Percentiles rank a stretch among this genome's conserved stretches.
These are phyloP conservation scores for Chlorella sorokiniana DNA, from an alignment of 139 green algal species.

Conservation along the genomic window DNA sequence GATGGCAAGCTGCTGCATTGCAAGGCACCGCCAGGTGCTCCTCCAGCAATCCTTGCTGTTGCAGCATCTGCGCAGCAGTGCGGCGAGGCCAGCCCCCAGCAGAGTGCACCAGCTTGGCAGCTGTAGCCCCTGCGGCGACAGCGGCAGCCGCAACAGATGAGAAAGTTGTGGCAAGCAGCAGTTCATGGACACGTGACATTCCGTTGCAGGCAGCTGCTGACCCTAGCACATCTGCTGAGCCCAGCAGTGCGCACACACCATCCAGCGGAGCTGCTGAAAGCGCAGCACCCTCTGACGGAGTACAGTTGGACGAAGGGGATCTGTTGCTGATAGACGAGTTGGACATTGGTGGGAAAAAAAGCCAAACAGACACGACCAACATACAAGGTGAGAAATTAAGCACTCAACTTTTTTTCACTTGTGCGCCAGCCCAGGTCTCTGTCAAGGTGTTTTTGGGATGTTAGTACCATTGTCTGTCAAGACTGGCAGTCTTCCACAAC, in stretches of 20 bases:
- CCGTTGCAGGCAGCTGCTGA: not conserved
- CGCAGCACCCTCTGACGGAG: too few species aligned
- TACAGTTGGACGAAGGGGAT: too few species aligned
- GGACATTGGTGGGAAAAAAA: too few species aligned
- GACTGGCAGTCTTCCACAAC: too few species aligned
- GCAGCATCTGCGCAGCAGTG: not conserved
- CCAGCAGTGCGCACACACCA: not conserved
- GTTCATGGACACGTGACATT: not conserved
- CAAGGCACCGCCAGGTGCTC: conserved; percentile 68
- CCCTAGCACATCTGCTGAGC: not conserved
- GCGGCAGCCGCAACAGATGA: not conserved
- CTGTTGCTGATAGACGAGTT: too few species aligned
- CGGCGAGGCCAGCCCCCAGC: not conserved
- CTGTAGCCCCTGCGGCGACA: not conserved
- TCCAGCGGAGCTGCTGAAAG: too few species aligned
- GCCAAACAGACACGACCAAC: too few species aligned
- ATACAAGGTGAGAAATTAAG: too few species aligned
- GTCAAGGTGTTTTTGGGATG: too few species aligned
- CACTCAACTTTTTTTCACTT: too few species aligned
- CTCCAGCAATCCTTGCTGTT: not conserved
- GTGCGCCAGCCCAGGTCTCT: too few species aligned
- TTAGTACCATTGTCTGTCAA: too few species aligned
- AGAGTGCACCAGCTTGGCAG: not conserved
- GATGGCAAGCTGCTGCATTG: conserved; percentile 89
- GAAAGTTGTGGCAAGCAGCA: not conserved